phyloP scores from a whole-genome alignment of 169 alveolate genomes.

The Prorocentrum cordatum region DNA sequence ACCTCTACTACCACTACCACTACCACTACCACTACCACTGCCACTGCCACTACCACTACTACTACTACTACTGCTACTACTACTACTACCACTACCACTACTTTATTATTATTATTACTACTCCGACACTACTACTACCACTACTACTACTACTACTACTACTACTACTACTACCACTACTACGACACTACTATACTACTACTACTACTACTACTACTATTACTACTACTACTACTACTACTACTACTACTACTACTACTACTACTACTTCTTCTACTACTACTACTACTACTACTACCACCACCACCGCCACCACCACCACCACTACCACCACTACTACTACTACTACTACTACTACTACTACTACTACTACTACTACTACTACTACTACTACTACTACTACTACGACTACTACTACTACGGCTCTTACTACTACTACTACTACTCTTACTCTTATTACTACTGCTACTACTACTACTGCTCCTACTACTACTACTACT shows the following conservation, averaged over 20 bases:
- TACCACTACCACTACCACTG: too few species aligned
- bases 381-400: not conserved
- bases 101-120: too few species aligned
- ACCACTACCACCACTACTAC: not conserved
- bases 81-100: too few species aligned
- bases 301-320: not conserved
- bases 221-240: too few species aligned
- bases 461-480: not conserved
- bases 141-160: too few species aligned
- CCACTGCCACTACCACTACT: too few species aligned
- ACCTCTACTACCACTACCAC: too few species aligned
- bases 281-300: not conserved
- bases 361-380: not conserved
- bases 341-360: not conserved
- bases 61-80: too few species aligned
- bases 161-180: too few species aligned
- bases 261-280: not conserved
- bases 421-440: not conserved
- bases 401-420: not conserved
- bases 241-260: not conserved
- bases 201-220: too few species aligned
- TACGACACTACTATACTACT: too few species aligned
- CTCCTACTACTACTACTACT: not conserved
- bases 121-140: too few species aligned
- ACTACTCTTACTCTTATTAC: not conserved